Percentiles rank a stretch among this genome's conserved stretches.
phyloP scores from a whole-genome alignment of 2,329 filamentous ascomycete species.

The Pseudogymnoascus sp. region DNA sequence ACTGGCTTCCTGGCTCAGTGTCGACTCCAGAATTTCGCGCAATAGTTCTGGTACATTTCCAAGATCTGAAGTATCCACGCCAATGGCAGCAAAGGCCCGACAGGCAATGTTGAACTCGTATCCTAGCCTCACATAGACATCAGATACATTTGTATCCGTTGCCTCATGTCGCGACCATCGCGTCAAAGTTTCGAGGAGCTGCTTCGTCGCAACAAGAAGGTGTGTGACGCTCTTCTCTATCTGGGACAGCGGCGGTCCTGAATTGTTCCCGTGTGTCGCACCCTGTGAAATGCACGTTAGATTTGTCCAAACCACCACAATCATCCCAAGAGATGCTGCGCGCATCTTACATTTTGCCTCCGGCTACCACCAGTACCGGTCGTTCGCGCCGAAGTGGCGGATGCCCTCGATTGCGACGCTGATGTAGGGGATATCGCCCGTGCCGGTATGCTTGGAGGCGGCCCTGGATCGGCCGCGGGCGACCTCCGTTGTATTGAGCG shows the following conservation, averaged over 20 bases:
- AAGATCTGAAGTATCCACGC: slow-evolving; percentile 87
- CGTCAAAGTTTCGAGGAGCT: slow-evolving; percentile 92
- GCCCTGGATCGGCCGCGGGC: slow-evolving; percentile 52
- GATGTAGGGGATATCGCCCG: slow-evolving; percentile 50
- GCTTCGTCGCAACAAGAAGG: slow-evolving; percentile 93
- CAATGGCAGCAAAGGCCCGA: slow-evolving; percentile 91
- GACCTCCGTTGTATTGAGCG: slow-evolving; percentile 52
- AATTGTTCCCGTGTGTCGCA: slow-evolving; percentile 6
- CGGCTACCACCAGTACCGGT: slow-evolving; percentile 40
- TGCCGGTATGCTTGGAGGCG: slow-evolving; percentile 45
- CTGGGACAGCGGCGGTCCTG: slow-evolving; percentile 56
- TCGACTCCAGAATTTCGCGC: slow-evolving; percentile 86
- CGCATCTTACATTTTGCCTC: slow-evolving; percentile 48
- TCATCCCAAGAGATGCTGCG: neutral
- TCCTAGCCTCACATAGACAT: slow-evolving; percentile 92
- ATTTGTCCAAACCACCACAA: neutral
- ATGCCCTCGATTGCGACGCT: slow-evolving; percentile 51
- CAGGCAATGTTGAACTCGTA: slow-evolving; percentile 99
- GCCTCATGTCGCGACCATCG: slow-evolving; percentile 93
- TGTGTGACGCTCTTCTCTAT: slow-evolving; percentile 99
- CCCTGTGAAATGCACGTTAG: neutral
- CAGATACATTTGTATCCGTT: slow-evolving; percentile 89
- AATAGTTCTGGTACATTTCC: slow-evolving; percentile 91
- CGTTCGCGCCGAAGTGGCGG: slow-evolving; percentile 57
- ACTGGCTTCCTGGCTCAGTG: slow-evolving; percentile 91